Evolutionary conservation across 1,284 basidiomycete genomes (phyloP).

Genomic region (Vanrija sp.): DNA sequence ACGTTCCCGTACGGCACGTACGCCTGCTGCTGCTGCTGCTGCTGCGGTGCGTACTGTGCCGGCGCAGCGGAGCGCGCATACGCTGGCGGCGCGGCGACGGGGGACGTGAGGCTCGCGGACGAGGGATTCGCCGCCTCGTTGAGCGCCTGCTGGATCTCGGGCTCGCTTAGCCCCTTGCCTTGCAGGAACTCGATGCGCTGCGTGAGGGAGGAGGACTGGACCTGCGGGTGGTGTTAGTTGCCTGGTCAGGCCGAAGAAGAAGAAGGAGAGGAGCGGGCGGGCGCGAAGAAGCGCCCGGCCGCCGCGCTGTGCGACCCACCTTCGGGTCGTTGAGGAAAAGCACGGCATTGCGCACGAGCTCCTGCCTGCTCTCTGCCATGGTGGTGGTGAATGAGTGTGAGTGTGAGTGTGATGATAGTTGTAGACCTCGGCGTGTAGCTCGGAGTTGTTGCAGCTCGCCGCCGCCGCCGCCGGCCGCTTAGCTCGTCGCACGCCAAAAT

Average conservation of each 20-base stretch:
- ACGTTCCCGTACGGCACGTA: neutral
- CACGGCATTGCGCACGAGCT: slow-evolving; percentile 74
- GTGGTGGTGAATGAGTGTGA: slow-evolving; percentile 10
- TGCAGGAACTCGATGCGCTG: slow-evolving; percentile 91
- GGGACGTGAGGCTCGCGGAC: slow-evolving; percentile 12
- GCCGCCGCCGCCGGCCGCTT: too few species aligned
- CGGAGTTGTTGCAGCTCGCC: too few species aligned
- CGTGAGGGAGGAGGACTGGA: slow-evolving; percentile 65
- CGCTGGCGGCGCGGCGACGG: slow-evolving; percentile 28
- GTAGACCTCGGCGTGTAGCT: too few species aligned
- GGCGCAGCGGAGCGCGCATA: slow-evolving; percentile 30
- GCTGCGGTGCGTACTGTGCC: slow-evolving; percentile 32
- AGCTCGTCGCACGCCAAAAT: too few species aligned
- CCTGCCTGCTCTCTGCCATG: slow-evolving; percentile 52
- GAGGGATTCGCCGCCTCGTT: slow-evolving; percentile 53
- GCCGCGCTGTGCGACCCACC: too few species aligned
- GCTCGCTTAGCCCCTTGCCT: slow-evolving; percentile 78
- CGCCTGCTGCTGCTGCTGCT: too few species aligned
- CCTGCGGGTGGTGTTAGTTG: slow-evolving; percentile 22
- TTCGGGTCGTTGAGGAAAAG: slow-evolving; percentile 66
- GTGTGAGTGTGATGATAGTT: neutral
- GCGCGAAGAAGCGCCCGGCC: neutral
- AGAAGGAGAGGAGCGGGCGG: neutral
- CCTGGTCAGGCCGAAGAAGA: too few species aligned
- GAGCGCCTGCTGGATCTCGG: slow-evolving; percentile 85